Evolutionary conservation across 2,329 filamentous ascomycete genomes (phyloP), one percentile per base, ranked within the genome.

Genomic region (Claviceps capensis): DNA sequence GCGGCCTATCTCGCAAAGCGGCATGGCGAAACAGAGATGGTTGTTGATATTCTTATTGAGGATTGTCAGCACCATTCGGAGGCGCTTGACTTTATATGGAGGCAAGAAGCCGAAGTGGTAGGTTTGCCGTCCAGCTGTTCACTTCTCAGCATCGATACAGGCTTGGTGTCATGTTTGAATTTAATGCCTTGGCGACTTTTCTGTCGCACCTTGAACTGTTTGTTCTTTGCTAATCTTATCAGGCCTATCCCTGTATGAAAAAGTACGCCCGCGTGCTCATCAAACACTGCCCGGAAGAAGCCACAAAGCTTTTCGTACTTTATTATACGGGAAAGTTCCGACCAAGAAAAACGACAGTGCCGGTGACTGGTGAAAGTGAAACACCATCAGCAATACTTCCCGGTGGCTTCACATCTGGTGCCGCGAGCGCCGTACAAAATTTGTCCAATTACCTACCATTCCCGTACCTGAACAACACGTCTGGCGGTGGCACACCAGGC

Each of bases 41-140:
- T 98, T 1, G 87, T 97, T 4, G 91, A 96, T 63, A 95, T 98
- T 47, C 67, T 98, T 49, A 90, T 98, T 49, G 93, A 98, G 63
- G 91, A 98, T 61, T 89, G 91, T 0, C 93, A 94, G 65, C 85
- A 86, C 58, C 96, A 95, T 63, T 76, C 77, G 0, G 89, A 95
- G 62, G 91, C 93, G 0, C 73, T 98, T 14, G 81, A 90, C 57
- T 98, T 94, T 59, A 93, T 97, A 53, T 93, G 88, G 81, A 82
- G 86, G 14, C 72, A 96, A 52, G 86, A 95, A 48, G 84, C 91
- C 1, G 81, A 85, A 58, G 73, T 78, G 58, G 86, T 89, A 67
- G 60, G 83, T 72, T 19, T n/a, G 30, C 30, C 30, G 30, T 34
- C 1, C 30, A 11, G 9, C 30, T 34, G 30, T 34, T 3, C 30